Evolutionary conservation across 768 basidiomycete species (phyloP).

Genomic region (Cyclocybe cylindracea): DNA sequence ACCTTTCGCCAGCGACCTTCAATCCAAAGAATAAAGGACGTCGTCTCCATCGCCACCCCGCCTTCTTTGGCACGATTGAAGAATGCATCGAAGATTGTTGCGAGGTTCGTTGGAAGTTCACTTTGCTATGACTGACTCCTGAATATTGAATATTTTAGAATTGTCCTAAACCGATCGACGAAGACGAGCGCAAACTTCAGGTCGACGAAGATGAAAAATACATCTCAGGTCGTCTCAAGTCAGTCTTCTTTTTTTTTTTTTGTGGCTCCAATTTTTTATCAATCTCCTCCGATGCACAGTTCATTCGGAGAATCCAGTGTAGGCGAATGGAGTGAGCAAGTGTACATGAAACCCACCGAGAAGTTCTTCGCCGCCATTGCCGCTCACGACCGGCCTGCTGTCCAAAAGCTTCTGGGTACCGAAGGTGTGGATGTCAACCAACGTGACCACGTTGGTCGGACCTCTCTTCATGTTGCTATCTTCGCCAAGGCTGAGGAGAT

Average conservation of each 20-base stretch:
- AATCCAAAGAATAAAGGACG: constrained; percentile 65
- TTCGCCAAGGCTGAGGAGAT: constrained; percentile 45
- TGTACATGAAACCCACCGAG: constrained; percentile 55
- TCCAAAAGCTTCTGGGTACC: constrained; percentile 41
- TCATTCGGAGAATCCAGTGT: constrained; percentile 60
- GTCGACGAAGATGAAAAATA: constrained; percentile 53
- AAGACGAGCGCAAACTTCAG: constrained; percentile 55
- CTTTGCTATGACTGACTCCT: not conserved
- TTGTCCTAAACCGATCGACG: constrained; percentile 56
- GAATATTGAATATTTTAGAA: constrained; percentile 30
- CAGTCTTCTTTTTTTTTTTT: constrained; percentile 17
- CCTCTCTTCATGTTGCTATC: constrained; percentile 59
- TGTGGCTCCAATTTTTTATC: not conserved
- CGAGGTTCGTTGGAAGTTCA: constrained; percentile 36
- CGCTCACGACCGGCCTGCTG: constrained; percentile 38
- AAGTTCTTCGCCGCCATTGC: constrained; percentile 60
- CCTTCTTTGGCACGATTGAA: constrained; percentile 59
- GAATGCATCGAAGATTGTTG: constrained; percentile 66
- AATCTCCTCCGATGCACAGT: constrained; percentile 25
- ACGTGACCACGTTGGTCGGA: constrained; percentile 65
- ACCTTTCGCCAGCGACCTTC: constrained; percentile 44
- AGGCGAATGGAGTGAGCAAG: constrained; percentile 65
- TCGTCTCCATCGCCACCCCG: constrained; percentile 61
- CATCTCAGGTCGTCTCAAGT: constrained; percentile 55
- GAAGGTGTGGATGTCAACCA: constrained; percentile 43